Evolutionary conservation across 2,329 filamentous ascomycete genomes (phyloP), one percentile per base, ranked within the genome.

Genomic region (Paraconiothyrium brasiliense): DNA sequence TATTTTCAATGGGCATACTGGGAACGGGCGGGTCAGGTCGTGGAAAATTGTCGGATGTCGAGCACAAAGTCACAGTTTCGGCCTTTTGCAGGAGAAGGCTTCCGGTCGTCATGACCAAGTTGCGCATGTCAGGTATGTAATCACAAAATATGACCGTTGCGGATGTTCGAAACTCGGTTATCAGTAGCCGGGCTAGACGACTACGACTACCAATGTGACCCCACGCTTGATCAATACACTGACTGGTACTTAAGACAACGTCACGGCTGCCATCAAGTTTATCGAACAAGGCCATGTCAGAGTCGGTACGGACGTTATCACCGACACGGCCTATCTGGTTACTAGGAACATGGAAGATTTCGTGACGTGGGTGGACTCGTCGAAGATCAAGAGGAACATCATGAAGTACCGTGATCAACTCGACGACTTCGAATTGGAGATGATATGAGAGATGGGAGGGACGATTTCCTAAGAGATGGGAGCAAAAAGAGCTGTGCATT

Each of bases 371-470:
- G 90, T 94, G 10, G 92, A 96, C 72, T 93, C 92, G 62, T 96
- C 92, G 80, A 97, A 97, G 91, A 94, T 98, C 79, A 97, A 97
- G 90, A 87, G 91, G 76, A 95, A 93, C 76, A 97, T 97, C 67
- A 90, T 97, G 87, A 92, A 92, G 81, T 98, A 97, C 78, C 89
- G 93, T 71, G 93, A 97, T 80, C 92, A 97, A 84, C 81, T 97
- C 80, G 94, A 98, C 81, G 94, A 98, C 81, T 98, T 97, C 75
- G 94, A 98, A 82, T 82, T 97, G 52, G 76, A 76, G 47, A 69
- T 72, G 22, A 56, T 77, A 46, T 78, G 64, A 30, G 27, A 30
- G 27, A 30, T 30, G 6, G 27, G 27, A 6, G 27, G 27, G 4
- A 30, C 6, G 27, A 30, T 30, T 4, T 4, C 6, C 27, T 6